Percentiles rank a stretch among this genome's conserved stretches.
Conservation (phyloP, 805 yeast species). For the Wickerhamomyces xylosicus region DNA sequence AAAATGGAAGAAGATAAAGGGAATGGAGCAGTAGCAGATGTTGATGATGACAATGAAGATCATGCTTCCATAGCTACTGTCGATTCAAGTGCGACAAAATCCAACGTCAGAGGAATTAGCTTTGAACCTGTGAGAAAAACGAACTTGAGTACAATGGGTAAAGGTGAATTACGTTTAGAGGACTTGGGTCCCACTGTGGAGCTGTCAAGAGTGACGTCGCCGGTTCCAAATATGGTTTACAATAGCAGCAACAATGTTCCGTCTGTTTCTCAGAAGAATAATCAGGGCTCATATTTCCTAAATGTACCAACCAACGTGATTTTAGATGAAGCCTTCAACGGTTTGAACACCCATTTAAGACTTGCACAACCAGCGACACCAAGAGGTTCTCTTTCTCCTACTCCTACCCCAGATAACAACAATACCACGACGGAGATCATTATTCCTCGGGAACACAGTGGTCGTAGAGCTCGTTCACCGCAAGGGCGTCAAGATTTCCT, state of each 20-base stretch:
- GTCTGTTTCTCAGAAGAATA: neutral
- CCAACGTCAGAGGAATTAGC: constrained; percentile 23
- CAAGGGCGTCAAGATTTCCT: neutral
- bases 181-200: too few species aligned
- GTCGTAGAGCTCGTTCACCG: too few species aligned
- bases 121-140: constrained; percentile 33
- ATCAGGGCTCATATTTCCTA: too few species aligned
- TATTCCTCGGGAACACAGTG: too few species aligned
- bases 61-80: constrained; percentile 1
- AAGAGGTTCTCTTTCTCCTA: too few species aligned
- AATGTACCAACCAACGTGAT: too few species aligned
- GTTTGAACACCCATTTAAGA: too few species aligned
- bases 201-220: too few species aligned
- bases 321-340: too few species aligned
- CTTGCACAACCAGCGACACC: too few species aligned
- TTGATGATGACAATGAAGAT: constrained; percentile 2
- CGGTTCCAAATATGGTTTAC: neutral
- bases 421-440: too few species aligned
- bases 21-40: neutral
- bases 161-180: constrained; percentile 38
- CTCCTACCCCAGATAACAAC: too few species aligned
- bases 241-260: constrained; percentile 1
- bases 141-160: constrained; percentile 42
- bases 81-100: constrained; percentile 2
- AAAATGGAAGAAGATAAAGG: neutral